Percentiles rank a stretch among this genome's conserved stretches.
phyloP scores from a whole-genome alignment of 2,329 filamentous ascomycete species.

The Sporothrix mexicana region DNA sequence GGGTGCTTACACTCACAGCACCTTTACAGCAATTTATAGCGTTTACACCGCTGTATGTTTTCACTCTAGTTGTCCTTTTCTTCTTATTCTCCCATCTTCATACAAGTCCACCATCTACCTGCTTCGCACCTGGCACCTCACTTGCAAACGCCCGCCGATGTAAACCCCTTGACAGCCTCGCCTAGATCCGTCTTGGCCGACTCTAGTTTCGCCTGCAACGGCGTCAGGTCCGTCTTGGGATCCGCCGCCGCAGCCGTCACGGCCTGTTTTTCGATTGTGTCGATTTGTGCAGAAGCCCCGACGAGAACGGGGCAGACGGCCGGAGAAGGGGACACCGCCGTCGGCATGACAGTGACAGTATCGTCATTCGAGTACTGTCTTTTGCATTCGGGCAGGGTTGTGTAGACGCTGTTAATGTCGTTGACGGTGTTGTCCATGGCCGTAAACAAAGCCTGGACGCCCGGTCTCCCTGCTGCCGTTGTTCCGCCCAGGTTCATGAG shows the following conservation, averaged over 20 bases:
- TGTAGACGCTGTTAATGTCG: neutral
- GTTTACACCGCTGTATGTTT: too few relatives aligned
- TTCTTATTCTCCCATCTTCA: neutral
- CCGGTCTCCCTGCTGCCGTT: neutral
- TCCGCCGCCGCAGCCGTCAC: neutral
- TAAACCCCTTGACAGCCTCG: neutral
- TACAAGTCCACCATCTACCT: neutral
- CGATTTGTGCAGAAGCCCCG: neutral
- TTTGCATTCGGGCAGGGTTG: neutral
- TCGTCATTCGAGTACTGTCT: neutral
- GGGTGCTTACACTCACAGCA: too few relatives aligned
- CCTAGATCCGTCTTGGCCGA: neutral
- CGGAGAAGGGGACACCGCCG: neutral
- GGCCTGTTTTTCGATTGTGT: neutral
- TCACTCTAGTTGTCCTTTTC: too few relatives aligned
- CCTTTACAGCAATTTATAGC: too few relatives aligned
- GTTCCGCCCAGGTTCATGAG: neutral
- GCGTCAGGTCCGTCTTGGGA: neutral
- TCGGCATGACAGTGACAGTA: neutral
- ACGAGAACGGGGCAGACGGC: neutral
- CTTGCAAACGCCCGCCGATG: neutral
- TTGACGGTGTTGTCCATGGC: neutral
- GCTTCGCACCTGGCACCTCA: too few relatives aligned
- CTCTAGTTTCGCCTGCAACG: neutral
- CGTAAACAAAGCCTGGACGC: neutral